A percentile compares a stretch with the other conserved stretches of the same genome.
Conservation (phyloP, 805 yeast genomes). For the Suhomyces pyralidae region DNA sequence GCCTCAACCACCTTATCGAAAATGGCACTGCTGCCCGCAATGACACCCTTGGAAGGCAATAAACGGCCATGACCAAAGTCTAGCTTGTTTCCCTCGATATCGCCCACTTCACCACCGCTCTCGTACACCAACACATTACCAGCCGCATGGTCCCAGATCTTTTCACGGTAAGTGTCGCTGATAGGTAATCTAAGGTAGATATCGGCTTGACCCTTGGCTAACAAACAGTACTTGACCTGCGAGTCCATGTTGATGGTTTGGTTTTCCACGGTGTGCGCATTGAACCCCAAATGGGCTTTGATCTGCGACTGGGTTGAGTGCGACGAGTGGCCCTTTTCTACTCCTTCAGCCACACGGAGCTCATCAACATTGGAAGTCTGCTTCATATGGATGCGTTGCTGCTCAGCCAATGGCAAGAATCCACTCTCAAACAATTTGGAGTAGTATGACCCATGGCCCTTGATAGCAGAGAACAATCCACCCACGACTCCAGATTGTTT, state of each 20-base stretch:
- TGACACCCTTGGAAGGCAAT: conserved; percentile 83
- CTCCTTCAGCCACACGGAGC: conserved; percentile 83
- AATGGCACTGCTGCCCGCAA: conserved; percentile 64
- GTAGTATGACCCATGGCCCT: conserved; percentile 65
- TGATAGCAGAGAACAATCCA: conserved; percentile 71
- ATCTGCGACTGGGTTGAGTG: conserved; percentile 81
- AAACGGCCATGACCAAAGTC: conserved; percentile 86
- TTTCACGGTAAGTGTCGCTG: conserved; percentile 73
- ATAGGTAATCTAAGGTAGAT: conserved; percentile 87
- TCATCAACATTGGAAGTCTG: conserved; percentile 43
- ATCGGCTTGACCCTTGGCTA: conserved; percentile 90
- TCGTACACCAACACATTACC: conserved; percentile 85
- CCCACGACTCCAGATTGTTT: conserved; percentile 47
- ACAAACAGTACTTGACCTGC: conserved; percentile 92
- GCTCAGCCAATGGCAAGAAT: conserved; percentile 33
- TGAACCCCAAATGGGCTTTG: conserved; percentile 52
- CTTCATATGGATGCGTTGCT: conserved; percentile 50
- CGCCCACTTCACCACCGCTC: conserved; percentile 90
- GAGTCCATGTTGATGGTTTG: conserved; percentile 83
- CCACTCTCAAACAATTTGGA: conserved; percentile 34
- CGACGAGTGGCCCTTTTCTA: conserved; percentile 91
- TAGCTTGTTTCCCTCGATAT: conserved; percentile 68
- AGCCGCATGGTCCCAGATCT: conserved; percentile 99
- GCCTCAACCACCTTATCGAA: conserved; percentile 51
- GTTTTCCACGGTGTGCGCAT: conserved; percentile 50